Conservation (phyloP, 2,329 filamentous ascomycete species). For the Fusarium incarnatum region DNA sequence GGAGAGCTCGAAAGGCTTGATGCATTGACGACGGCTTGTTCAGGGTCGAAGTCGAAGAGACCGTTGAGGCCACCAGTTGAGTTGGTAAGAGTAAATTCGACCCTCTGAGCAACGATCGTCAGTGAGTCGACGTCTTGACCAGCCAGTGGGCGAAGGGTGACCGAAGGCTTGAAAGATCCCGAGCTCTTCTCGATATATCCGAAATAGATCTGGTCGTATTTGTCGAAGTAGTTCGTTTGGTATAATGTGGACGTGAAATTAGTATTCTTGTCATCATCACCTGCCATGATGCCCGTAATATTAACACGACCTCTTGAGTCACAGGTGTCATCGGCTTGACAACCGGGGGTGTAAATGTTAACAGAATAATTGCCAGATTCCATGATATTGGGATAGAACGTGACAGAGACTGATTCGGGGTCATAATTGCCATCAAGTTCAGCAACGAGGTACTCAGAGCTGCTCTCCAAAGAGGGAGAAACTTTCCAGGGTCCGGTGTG, state of each 20-base stretch:
- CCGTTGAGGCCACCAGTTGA: conserved; percentile 87
- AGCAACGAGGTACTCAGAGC: conserved; percentile 81
- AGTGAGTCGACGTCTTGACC: conserved; percentile 72
- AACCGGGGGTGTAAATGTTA: conserved; percentile 92
- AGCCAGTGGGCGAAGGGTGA: conserved; percentile 78
- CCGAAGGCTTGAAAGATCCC: conserved; percentile 78
- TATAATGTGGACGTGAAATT: conserved; percentile 73
- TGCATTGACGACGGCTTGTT: conserved; percentile 62
- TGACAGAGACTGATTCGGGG: conserved; percentile 73
- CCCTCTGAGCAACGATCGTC: conserved; percentile 88
- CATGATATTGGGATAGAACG: conserved; percentile 85
- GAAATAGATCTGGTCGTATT: conserved; percentile 92
- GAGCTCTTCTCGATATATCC: conserved; percentile 84
- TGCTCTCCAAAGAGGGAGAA: conserved; percentile 75
- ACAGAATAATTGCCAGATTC: conserved; percentile 93
- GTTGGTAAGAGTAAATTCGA: conserved; percentile 80
- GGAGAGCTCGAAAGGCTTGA: conserved; percentile 76
- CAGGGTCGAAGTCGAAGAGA: conserved; percentile 87
- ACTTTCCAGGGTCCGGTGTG: conserved; percentile 79
- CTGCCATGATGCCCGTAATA: conserved; percentile 78
- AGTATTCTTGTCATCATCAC: conserved; percentile 55
- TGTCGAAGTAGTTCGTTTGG: conserved; percentile 96
- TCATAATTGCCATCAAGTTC: conserved; percentile 67
- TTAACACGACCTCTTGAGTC: conserved; percentile 81
- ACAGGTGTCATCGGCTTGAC: conserved; percentile 82